Conservation (phyloP, 108 stramenopile genomes). For the Hondaea fermentalgiana region DNA sequence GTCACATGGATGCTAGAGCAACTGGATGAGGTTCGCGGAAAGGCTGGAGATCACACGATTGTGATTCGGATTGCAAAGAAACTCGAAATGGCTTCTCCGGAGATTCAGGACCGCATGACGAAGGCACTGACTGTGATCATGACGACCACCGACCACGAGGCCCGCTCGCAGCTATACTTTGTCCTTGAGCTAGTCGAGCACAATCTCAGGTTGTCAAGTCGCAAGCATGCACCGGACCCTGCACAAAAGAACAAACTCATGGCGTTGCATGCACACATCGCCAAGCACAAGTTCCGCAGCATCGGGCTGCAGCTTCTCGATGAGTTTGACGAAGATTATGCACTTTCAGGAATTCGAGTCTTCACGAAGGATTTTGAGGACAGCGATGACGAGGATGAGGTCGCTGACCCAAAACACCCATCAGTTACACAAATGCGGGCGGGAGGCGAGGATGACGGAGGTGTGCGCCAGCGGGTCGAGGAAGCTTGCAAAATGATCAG, state of each 20-base stretch:
- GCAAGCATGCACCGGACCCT: neutral
- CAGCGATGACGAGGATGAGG: slow-evolving; percentile 17
- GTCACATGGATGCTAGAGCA: slow-evolving; percentile 7
- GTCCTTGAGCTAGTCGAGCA: neutral
- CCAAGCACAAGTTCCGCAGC: neutral
- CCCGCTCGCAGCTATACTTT: slow-evolving; percentile 10
- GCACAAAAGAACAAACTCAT: neutral
- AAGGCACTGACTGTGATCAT: slow-evolving; percentile 2
- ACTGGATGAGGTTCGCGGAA: neutral
- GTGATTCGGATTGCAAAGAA: neutral
- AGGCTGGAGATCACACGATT: neutral
- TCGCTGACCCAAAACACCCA: neutral
- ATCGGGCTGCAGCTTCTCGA: neutral
- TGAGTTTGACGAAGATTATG: neutral
- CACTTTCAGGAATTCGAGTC: neutral
- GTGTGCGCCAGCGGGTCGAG: neutral
- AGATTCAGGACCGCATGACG: neutral
- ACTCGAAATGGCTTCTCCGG: slow-evolving; percentile 1
- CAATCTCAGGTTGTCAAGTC: neutral
- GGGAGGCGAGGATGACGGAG: neutral
- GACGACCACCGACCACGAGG: slow-evolving; percentile 2
- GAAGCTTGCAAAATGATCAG: neutral
- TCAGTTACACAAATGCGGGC: neutral
- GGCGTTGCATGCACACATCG: neutral
- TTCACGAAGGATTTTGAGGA: slow-evolving; percentile 14